Conservation (phyloP, 108 stramenopile species). For the Conticribra weissflogii region DNA sequence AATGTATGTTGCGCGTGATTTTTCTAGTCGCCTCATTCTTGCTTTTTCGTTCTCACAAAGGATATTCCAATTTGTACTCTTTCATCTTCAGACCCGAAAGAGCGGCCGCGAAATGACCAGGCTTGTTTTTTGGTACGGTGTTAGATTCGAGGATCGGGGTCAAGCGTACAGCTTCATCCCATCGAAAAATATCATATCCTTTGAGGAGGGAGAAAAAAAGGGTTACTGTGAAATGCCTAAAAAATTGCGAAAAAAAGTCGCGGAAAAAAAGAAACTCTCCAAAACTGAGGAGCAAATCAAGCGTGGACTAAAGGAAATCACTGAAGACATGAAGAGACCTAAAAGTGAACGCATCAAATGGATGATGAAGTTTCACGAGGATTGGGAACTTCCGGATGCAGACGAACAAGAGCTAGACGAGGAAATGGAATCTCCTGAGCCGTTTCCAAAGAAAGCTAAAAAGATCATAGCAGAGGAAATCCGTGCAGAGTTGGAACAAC, state of each 20-base stretch:
- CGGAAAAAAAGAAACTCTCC: constrained; percentile 40
- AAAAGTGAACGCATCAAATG: constrained; percentile 43
- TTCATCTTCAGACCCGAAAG: constrained; percentile 40
- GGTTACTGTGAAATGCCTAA: constrained; percentile 43
- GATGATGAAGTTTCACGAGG: constrained; percentile 51
- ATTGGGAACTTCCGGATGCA: constrained; percentile 38
- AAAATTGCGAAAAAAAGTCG: constrained; percentile 46
- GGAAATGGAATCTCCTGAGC: constrained; percentile 1
- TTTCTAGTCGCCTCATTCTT: neutral
- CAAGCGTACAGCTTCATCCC: constrained; percentile 53
- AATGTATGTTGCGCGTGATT: constrained; percentile 59
- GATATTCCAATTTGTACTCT: neutral
- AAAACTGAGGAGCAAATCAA: constrained; percentile 54
- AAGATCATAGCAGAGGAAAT: constrained; percentile 3
- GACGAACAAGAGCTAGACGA: constrained; percentile 9
- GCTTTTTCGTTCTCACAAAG: neutral
- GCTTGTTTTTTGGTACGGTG: constrained; percentile 61
- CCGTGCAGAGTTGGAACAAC: neutral
- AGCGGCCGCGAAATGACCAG: constrained; percentile 51
- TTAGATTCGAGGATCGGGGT: constrained; percentile 42
- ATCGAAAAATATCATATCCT: constrained; percentile 44
- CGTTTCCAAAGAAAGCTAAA: constrained; percentile 3
- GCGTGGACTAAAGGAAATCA: constrained; percentile 39
- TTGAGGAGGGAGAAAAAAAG: constrained; percentile 41
- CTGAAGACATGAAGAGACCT: constrained; percentile 27